phyloP scores from a whole-genome alignment of 106 monocot species.

The Apostasia ramifera region DNA sequence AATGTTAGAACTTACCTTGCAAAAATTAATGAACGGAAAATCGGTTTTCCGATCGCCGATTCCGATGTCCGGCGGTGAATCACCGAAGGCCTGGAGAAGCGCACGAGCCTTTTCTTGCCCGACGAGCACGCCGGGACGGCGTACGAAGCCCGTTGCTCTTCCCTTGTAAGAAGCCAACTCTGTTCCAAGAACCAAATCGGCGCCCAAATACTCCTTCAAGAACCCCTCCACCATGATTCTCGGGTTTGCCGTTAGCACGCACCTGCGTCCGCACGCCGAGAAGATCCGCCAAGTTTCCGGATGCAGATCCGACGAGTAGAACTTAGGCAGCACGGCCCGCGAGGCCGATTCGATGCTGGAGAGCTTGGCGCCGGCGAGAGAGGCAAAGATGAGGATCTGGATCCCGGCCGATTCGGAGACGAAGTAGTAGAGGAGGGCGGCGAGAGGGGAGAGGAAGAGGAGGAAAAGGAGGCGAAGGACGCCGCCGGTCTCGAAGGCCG shows the following conservation, averaged over 20 bases:
- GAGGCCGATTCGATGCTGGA: conserved; percentile 44
- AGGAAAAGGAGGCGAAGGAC: conserved; percentile 34
- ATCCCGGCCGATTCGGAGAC: conserved; percentile 32
- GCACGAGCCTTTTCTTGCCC: conserved; percentile 38
- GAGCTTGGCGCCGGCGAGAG: conserved; percentile 28
- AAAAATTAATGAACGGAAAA: conserved; percentile 43
- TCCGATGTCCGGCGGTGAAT: conserved; percentile 36
- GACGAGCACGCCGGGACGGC: conserved; percentile 37
- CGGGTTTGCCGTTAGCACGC: conserved; percentile 52
- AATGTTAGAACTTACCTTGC: conserved; percentile 29
- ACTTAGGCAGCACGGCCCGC: conserved; percentile 61
- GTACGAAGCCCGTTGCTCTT: conserved; percentile 38
- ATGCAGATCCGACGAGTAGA: conserved; percentile 53
- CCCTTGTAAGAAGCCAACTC: conserved; percentile 32
- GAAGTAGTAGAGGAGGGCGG: conserved; percentile 16
- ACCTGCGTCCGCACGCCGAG: conserved; percentile 36
- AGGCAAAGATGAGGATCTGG: conserved; percentile 29
- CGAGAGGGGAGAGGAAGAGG: conserved; percentile 19
- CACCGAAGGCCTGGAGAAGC: conserved; percentile 15
- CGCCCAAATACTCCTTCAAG: conserved; percentile 53
- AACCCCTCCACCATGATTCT: conserved; percentile 63
- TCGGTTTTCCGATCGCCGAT: conserved; percentile 44
- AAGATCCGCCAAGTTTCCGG: conserved; percentile 62
- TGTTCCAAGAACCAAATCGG: conserved; percentile 51
- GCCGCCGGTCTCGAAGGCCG: conserved; percentile 64